Evolutionary conservation across 768 basidiomycete species (phyloP).

Genomic region (Naganishia kalamii): DNA sequence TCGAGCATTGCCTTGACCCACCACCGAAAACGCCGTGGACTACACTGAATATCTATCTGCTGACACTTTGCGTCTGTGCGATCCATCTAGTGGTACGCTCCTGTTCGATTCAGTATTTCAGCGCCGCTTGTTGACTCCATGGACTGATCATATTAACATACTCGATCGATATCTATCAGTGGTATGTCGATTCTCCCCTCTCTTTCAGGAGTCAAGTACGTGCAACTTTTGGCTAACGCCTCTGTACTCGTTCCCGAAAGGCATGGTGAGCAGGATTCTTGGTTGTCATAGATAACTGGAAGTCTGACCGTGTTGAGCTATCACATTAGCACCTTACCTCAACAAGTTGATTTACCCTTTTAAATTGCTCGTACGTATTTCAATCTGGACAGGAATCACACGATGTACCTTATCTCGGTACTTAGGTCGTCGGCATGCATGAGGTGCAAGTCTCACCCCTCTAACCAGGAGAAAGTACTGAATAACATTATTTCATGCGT

Average conservation of each 20-base stretch:
- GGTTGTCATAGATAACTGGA: not conserved
- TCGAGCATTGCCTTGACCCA: not conserved
- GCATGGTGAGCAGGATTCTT: constrained; percentile 9
- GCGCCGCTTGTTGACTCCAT: not conserved
- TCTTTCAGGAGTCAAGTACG: too few relatives aligned
- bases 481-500: not conserved
- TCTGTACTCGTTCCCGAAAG: not conserved
- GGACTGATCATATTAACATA: too few relatives aligned
- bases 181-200: not conserved
- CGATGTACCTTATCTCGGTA: too few relatives aligned
- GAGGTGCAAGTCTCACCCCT: constrained; percentile 34
- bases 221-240: too few relatives aligned
- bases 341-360: constrained; percentile 45
- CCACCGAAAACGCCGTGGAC: too few relatives aligned
- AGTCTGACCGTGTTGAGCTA: not conserved
- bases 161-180: not conserved
- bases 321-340: constrained; percentile 32
- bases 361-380: constrained; percentile 42
- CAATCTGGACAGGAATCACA: not conserved
- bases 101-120: not conserved
- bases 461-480: too few relatives aligned
- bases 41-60: too few relatives aligned
- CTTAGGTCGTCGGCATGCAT: constrained; percentile 41
- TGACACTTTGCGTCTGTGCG: too few relatives aligned
- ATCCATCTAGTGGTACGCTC: not conserved